Evolutionary conservation across 257 asterid genomes (phyloP), one percentile per base, ranked within the genome.

Genomic region (Perilla frutescens): DNA sequence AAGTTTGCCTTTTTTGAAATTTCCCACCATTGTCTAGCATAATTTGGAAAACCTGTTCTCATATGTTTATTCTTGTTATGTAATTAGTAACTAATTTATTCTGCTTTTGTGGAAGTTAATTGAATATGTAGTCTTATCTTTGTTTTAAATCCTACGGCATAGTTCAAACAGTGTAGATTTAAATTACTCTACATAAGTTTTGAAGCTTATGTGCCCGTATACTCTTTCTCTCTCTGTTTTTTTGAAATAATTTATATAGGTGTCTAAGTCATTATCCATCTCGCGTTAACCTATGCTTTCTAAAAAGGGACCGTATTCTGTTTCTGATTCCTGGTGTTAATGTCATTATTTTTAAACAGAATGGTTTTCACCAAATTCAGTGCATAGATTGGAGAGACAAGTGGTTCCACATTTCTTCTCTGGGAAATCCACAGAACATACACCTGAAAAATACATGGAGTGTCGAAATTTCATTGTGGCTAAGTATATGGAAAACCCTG

Each of bases 341-440:
- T 65, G 72, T 54, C 64, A 70, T 67, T 53, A 36, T 48, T 50
- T 60, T 51, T 39, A 62, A 81, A 79, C 98, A 95, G 99, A 92
- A 45, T 95, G 99, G 99, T 95, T 95, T 89, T 90, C 96, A 58
- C 97, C 96, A 68, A 86, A 77, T 78, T 76, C 91, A n/a, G 97
- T 92, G 85, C 96, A 95, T 87, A 89, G 99, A 84, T 75, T 95
- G 90, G 99, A 95, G 86, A 87, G 98, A 81, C 99, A 95, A 89
- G 99, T 95, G 72, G 99, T 95, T 79, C 99, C 99, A n/a, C 98
- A 89, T 81, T 92, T 92, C 82, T 92, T 95, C 87, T 81, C 96
- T 77, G 98, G 96, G 75, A 95, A 89, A 69, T 89, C 96, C 60
- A 78, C 83, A n/a, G 96, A 92, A 45, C 93, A 90, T 77, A 84